Conservation (phyloP, 1,139 yeast species). For the Lodderomyces oxycetoniae region DNA sequence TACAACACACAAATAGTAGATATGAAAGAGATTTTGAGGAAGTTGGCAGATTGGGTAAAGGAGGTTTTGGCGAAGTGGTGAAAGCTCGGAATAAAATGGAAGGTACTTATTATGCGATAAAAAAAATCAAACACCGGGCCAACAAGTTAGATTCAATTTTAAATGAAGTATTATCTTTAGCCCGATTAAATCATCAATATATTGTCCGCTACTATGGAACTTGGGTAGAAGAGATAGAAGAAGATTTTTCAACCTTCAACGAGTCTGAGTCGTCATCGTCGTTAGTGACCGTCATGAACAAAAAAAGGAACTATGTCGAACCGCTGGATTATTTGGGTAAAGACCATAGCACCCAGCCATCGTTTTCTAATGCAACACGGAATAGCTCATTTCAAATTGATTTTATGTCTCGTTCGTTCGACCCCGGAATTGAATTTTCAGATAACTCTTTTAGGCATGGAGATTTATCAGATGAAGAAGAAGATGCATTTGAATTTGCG, state of each 20-base stretch:
- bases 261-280: constrained; percentile 2
- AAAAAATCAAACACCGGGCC: constrained; percentile 80
- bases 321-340: no score
- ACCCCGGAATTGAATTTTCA: constrained; percentile 58
- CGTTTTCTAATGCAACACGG: constrained; percentile 27
- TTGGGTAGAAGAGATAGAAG: constrained; percentile 77
- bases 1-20: constrained; percentile 17
- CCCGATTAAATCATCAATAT: constrained; percentile 89
- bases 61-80: constrained; percentile 97
- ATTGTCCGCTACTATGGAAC: constrained; percentile 96
- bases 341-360: constrained; percentile 19
- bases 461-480: constrained; percentile 13
- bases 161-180: constrained; percentile 87
- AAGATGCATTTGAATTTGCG: constrained; percentile 29
- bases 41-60: constrained; percentile 85
- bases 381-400: constrained; percentile 49
- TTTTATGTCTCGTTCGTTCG: constrained; percentile 62
- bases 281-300: constrained; percentile 10
- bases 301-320: constrained; percentile 2
- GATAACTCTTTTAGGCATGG: constrained; percentile 16
- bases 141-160: constrained; percentile 74
- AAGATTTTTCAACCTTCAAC: background rate
- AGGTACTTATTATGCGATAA: constrained; percentile 91
- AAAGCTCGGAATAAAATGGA: constrained; percentile 90
- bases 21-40: constrained; percentile 81